Base-by-base conservation (phyloP, 768 basidiomycete species). In the Rhizopogon salebrosus region DNA sequence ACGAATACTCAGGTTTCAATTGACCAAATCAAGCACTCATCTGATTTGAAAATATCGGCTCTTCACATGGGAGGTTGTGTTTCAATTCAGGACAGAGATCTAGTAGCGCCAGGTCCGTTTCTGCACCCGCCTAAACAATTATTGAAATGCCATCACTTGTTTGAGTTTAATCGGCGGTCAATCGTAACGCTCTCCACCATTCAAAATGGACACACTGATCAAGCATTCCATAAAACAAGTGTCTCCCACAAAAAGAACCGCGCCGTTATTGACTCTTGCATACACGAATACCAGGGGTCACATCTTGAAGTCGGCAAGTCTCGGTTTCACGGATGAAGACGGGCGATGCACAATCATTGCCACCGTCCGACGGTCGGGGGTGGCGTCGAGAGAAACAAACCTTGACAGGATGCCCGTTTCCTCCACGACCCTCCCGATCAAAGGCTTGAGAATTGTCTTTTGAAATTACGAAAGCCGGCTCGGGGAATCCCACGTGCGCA, bases 11-110 rank as follows among this genome's bases (percentile, higher is more conserved):
- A 48, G 64, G 56, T 55, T 55, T 58, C 62, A 55, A 51, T 64
- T 51, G 58, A 60, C 69, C 67, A 64, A 69, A 69, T 70, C 60
- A 57, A 69, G 69, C 37, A 60, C 41, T 37, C 54, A 51, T 62
- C 64, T 60, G 60, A 69, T 68, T 63, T 70, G 65, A 65, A 67
- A 64, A 64, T 61, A 49, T 57, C 53, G 48, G 31, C 35, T 58
- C 57, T 60, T n/a, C 67, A 68, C 69, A 60, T 70, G 69, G 54
- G 57, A 59, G 55, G 67, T 40, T 37, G 57, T 51, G 57, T 56
- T 70, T 62, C 58, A 20, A 55, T 69, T 61, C 56, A 16, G 58
- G 59, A 59, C 49, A 59, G 53, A 41, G 55, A 56, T 43, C 45
- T 46, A 46, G 56, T 62, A 69, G 67, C n/a, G n/a, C 56, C 60